Percentiles rank a stretch among this genome's conserved stretches.
Evolutionary conservation across 192 early-diverging fungal genomes (phyloP).

Genomic region (Allomyces javanicus): DNA sequence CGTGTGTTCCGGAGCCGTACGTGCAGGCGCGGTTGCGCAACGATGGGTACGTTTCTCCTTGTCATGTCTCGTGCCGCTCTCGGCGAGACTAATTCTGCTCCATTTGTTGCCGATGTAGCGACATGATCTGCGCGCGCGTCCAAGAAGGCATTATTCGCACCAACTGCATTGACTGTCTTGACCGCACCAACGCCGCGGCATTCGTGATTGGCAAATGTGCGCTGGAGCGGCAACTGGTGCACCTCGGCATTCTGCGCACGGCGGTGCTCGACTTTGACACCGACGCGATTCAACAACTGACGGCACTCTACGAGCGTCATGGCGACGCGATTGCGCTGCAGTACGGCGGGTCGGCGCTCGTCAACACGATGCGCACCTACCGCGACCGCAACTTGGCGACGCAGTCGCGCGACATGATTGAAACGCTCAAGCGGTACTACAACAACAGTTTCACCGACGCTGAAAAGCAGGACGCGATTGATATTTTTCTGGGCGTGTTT

Average conservation of each 20-base stretch:
- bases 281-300: conserved; percentile 79
- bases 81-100: too few relatives aligned
- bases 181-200: conserved; percentile 94
- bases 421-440: conserved; percentile 76
- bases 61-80: not conserved
- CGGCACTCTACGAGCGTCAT: conserved; percentile 93
- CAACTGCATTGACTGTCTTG: conserved; percentile 96
- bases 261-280: conserved; percentile 75
- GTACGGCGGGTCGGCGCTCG: conserved; percentile 93
- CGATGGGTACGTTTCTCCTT: not conserved
- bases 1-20: not conserved
- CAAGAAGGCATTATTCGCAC: conserved; percentile 81
- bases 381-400: conserved; percentile 85
- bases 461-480: conserved; percentile 93
- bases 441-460: conserved; percentile 88
- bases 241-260: conserved; percentile 59
- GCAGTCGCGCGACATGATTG: conserved; percentile 89
- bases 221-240: conserved; percentile 65
- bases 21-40: not conserved
- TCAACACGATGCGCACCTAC: conserved; percentile 97
- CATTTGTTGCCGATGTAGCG: not conserved
- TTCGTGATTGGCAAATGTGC: conserved; percentile 88
- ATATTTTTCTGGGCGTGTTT: conserved; percentile 68
- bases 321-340: conserved; percentile 89
- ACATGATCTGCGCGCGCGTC: conserved; percentile 13